Evolutionary conservation across 176 grass and related monocot genomes (phyloP), one percentile per base, ranked within the genome.

Genomic region (Oryza officinalis): DNA sequence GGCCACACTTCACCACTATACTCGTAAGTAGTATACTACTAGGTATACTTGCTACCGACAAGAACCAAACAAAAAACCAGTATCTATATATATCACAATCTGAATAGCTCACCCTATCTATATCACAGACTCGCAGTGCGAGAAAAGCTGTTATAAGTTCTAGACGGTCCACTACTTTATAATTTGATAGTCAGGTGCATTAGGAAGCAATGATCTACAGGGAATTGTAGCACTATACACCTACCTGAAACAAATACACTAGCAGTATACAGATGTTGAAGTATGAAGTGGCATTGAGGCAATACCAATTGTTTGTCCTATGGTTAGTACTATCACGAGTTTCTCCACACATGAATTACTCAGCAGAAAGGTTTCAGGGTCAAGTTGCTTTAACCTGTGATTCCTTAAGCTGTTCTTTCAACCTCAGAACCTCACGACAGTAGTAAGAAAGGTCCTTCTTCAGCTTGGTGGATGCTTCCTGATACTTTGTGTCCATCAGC

Each of bases 381-480:
- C 71, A 75, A 46, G 35, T 87, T 75, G n/a, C 20, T 26, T 69
- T 2, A 63, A 49, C 61, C 26, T 80, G 61, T 25, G 37, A 14
- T 74, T 73, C 66, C 64, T 84, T 77, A 87, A 96, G 85, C 70
- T 84, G 65, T 20, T 92, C 92, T 69, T 91, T 96, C 80, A 96
- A 71, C 71, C 40, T 92, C 80, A 96, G 81, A 68, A 98, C 89
- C 84, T 99, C 91, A 1, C 72, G 81, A 26, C 80, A 87, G 17
- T 74, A 84, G 17, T 81, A 30, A 15, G 80, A 77, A 10, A 96
- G 93, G 11, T 99, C 76, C 65, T 84, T 88, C 64, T 99, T 99
- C 64, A 99, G 83, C 75, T 32, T 71, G 69, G 84, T 65, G 13
- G 87, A 87, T 78, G 93, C 93, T 75, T 96, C 85, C 43, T 87